Evolutionary conservation across 2,329 filamentous ascomycete genomes (phyloP).

Genomic region (Cercospora beticola): DNA sequence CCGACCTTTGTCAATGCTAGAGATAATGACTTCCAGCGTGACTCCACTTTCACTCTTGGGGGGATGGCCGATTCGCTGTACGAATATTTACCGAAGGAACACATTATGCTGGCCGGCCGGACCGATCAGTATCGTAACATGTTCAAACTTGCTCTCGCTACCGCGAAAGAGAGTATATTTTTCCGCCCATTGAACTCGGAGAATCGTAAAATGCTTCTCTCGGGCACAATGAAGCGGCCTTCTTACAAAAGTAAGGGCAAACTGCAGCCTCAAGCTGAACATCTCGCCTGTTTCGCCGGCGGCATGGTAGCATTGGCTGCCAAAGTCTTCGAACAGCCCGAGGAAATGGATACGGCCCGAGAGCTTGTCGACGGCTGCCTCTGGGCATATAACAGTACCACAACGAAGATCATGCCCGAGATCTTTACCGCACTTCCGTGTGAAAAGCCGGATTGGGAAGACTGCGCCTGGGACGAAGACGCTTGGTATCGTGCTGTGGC

Average conservation of each 20-base stretch:
- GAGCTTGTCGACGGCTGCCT: conserved; percentile 64
- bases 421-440: conserved; percentile 53
- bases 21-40: conserved; percentile 37
- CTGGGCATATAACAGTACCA: conserved; percentile 60
- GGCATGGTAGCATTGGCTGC: conserved; percentile 68
- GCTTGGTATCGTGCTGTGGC: conserved; percentile 47
- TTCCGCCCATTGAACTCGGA: conserved; percentile 47
- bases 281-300: conserved; percentile 67
- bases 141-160: conserved; percentile 49
- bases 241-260: conserved; percentile 16
- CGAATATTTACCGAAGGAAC: conserved; percentile 37
- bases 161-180: conserved; percentile 50
- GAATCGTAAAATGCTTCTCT: conserved; percentile 33
- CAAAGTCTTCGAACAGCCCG: conserved; percentile 56
- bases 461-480: conserved; percentile 40
- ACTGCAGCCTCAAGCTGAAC: conserved; percentile 24
- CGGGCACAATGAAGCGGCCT: conserved; percentile 22
- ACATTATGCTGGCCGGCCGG: conserved; percentile 33
- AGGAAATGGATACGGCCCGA: conserved; percentile 57
- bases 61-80: conserved; percentile 40
- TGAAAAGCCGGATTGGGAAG: conserved; percentile 39
- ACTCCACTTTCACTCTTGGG: conserved; percentile 36
- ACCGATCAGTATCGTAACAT: conserved; percentile 45
- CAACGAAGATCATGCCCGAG: conserved; percentile 64
- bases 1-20: conserved; percentile 54